Evolutionary conservation across 441 rosid genomes (phyloP).

Genomic region (Iberis amara): DNA sequence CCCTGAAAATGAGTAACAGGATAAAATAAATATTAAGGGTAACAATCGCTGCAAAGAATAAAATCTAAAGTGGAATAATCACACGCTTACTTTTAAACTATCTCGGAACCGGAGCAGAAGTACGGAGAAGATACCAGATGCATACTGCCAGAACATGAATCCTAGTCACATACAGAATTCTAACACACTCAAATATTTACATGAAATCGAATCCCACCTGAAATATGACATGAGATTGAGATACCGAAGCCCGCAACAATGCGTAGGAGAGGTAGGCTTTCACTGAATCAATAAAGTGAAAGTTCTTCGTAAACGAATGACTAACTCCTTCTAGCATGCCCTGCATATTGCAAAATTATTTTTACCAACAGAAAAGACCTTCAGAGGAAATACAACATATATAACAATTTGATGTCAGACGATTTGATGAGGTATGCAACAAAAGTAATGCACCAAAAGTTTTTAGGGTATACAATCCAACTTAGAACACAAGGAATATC

Average conservation of each 20-base stretch:
- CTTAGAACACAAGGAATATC: conserved; percentile 3
- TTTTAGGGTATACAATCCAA: conserved; percentile 18
- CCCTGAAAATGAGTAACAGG: conserved; percentile 51
- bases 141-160: conserved; percentile 66
- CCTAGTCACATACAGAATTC: conserved; percentile 31
- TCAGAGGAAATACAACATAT: conserved; percentile 13
- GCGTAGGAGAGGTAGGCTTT: conserved; percentile 98
- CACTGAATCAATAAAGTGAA: conserved; percentile 96
- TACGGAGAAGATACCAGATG: conserved; percentile 92
- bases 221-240: conserved; percentile 82
- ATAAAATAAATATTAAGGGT: conserved; percentile 22
- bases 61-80: conserved; percentile 15
- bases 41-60: conserved; percentile 9
- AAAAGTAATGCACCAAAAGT: conserved; percentile 10
- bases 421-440: neutral
- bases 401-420: conserved; percentile 1
- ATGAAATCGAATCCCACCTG: conserved; percentile 55
- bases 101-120: conserved; percentile 89
- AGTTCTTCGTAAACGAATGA: conserved; percentile 86
- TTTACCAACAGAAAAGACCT: conserved; percentile 14
- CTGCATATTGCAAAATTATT: conserved; percentile 44
- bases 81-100: conserved; percentile 83
- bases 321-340: conserved; percentile 93
- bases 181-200: conserved; percentile 19
- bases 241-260: conserved; percentile 91